Evolutionary conservation across 176 grass and related monocot genomes (phyloP), one percentile per base, ranked within the genome.

Genomic region (Eleusine indica): DNA sequence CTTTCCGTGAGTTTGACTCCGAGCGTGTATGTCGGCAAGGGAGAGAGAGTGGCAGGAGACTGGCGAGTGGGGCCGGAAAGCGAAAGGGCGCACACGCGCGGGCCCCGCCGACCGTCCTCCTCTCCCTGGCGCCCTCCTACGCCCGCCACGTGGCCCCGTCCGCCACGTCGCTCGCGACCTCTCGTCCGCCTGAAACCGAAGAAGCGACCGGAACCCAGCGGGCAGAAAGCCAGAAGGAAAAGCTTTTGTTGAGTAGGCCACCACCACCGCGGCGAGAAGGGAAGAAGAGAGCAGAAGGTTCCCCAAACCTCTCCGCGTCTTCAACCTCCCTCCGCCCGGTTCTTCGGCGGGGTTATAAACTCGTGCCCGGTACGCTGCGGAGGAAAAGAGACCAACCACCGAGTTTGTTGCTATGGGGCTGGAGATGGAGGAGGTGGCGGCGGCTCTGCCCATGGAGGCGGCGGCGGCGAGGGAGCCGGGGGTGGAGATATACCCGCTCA

Each of bases 401-500:
- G 32, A 35, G 32, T 35, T 5, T 30, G 19, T 18, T 37, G 13
- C 7, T 29, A 88, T 88, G 87, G 87, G 87, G 21, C 49, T 88
- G 28, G 83, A 78, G 83, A 87, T 87, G 47, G 79, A 76, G 88
- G 66, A 19, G 25, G 18, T 49, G 16, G 19, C 68, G 5, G 70
- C 3, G 49, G 25, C 38, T 10, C 48, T 22, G 47, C n/a, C 54
- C 3, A 6, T 21, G 3, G 14, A 1, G 5, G 12, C 10, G 7
- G 60, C 56, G 41, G 53, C 75, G 38, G 54, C 25, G 30, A 71
- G 71, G 69, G 40, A 21, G 21, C 51, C 12, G 16, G 69, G 30
- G 41, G 74, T 90, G 69, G 64, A 77, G 69, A 90, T 93, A 54
- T 88, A 80, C 62, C 88, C 88, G 22, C 85, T 90, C 38, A 80